A percentile compares a stretch with the other conserved stretches of the same genome.
phyloP scores from a whole-genome alignment of 2,329 filamentous ascomycete species.

The Pseudogymnoascus sp. region DNA sequence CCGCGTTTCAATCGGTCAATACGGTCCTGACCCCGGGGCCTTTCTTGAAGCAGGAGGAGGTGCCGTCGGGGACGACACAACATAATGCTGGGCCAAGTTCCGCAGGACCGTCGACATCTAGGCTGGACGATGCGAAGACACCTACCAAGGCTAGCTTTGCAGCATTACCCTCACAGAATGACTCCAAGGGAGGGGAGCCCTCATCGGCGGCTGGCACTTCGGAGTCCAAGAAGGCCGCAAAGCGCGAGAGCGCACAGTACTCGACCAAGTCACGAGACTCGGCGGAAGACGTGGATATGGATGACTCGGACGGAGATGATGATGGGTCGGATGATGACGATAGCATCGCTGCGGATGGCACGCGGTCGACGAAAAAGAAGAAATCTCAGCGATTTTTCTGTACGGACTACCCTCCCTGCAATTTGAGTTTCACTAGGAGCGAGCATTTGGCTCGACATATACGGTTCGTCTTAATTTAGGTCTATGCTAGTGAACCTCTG shows the following conservation, averaged over 20 bases:
- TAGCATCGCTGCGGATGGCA: constrained; percentile 53
- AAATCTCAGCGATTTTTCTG: constrained; percentile 96
- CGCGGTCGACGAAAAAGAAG: constrained; percentile 83
- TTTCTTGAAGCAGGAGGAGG: constrained; percentile 37
- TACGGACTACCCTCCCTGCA: constrained; percentile 82
- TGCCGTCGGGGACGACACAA: constrained; percentile 46
- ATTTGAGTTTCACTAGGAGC: constrained; percentile 87
- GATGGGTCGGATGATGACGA: constrained; percentile 53
- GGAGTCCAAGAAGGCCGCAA: constrained; percentile 36
- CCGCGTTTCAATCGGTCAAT: constrained; percentile 54
- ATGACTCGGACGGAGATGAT: constrained; percentile 61
- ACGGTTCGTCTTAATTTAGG: constrained; percentile 47
- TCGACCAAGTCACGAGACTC: constrained; percentile 54
- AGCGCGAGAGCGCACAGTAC: constrained; percentile 51
- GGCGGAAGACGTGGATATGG: constrained; percentile 67
- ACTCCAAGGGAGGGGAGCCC: constrained; percentile 43
- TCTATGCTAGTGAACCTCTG: constrained; percentile 15
- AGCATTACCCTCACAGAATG: constrained; percentile 41
- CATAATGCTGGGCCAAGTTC: constrained; percentile 35
- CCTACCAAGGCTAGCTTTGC: constrained; percentile 54
- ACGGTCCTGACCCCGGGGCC: constrained; percentile 40
- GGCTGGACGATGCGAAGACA: constrained; percentile 43
- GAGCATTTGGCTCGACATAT: constrained; percentile 95
- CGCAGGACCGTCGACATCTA: constrained; percentile 10
- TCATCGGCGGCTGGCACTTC: constrained; percentile 40